These are phyloP conservation scores for Torulaspora quercuum DNA, from an alignment of 805 yeast species.

Conservation along the genomic window DNA sequence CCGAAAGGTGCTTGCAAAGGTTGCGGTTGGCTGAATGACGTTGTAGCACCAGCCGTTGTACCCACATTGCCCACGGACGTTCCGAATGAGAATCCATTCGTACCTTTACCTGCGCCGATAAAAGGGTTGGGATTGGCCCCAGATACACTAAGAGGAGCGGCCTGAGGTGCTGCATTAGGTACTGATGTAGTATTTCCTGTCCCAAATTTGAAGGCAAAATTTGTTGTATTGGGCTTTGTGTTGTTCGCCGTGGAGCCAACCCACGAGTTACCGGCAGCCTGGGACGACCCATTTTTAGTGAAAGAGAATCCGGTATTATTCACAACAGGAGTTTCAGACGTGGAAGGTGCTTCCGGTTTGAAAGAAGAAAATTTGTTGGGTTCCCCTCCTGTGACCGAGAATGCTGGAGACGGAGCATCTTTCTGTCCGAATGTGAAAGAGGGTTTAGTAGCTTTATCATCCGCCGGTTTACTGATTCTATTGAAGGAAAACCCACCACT, in stretches of 20 bases:
- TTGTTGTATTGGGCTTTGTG: constrained; percentile 2
- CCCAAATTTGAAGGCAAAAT: constrained; percentile 11
- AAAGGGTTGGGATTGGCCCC: constrained; percentile 10
- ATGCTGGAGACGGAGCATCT: neutral
- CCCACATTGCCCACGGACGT: constrained; percentile 1
- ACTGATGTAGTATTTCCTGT: constrained; percentile 2
- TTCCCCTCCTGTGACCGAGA: neutral
- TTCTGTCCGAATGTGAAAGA: constrained; percentile 8
- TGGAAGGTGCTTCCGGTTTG: too few species aligned
- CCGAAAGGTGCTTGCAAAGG: constrained; percentile 15
- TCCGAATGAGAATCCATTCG: constrained; percentile 11
- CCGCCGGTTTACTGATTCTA: constrained; percentile 1
- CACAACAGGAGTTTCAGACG: neutral
- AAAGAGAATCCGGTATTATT: neutral
- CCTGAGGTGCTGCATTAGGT: constrained; percentile 1
- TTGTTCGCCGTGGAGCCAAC: constrained; percentile 1
- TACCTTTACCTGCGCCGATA: constrained; percentile 4
- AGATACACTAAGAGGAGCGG: neutral
- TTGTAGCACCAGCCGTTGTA: constrained; percentile 5
- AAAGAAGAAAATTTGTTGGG: neutral
- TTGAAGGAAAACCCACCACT: constrained; percentile 7
- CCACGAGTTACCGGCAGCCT: too few species aligned
- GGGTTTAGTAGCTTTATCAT: constrained; percentile 2
- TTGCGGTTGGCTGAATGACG: constrained; percentile 13
- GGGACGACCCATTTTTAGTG: too few species aligned